A percentile compares a stretch with the other conserved stretches of the same genome.
Evolutionary conservation across 2,329 filamentous ascomycete genomes (phyloP).

Genomic region (Paecilomyces sp.): DNA sequence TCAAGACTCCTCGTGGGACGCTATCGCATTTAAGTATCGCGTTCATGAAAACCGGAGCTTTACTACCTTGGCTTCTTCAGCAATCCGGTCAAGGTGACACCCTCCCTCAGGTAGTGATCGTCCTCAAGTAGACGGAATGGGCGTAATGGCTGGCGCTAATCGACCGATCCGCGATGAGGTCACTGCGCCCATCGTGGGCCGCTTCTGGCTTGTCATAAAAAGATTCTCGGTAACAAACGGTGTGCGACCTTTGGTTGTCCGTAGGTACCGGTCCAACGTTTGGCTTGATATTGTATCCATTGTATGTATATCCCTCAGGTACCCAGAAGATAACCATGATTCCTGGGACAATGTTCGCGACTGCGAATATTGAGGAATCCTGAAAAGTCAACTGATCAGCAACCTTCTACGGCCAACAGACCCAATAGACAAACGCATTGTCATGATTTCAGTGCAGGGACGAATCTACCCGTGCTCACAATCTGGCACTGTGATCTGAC

Average conservation of each 20-base stretch:
- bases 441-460: neutral
- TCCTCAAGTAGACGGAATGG: neutral
- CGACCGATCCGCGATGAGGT: neutral
- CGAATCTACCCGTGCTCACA: neutral
- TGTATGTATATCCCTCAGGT: neutral
- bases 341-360: no score
- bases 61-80: neutral
- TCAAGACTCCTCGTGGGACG: neutral
- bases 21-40: neutral
- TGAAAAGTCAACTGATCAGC: neutral
- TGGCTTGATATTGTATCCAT: neutral
- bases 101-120: neutral
- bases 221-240: neutral
- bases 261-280: neutral
- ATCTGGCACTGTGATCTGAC: neutral
- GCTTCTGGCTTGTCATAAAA: neutral
- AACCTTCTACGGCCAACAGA: neutral
- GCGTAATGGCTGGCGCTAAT: neutral
- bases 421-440: neutral
- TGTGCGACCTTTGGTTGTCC: neutral
- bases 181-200: neutral
- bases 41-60: neutral
- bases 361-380: neutral
- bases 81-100: neutral
- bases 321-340: no score